phyloP scores from a whole-genome alignment of 805 yeast species.

The Kodamaea restingae region DNA sequence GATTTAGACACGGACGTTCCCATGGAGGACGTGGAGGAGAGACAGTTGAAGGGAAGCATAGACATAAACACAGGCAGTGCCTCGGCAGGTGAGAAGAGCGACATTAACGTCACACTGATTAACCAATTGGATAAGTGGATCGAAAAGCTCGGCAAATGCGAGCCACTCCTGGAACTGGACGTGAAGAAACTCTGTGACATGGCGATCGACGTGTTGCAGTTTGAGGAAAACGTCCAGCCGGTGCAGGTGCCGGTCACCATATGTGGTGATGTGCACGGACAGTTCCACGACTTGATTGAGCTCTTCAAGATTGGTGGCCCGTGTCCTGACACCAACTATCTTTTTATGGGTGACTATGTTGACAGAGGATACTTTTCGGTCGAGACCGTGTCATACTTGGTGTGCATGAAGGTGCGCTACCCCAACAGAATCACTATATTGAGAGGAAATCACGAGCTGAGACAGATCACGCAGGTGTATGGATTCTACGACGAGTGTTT shows the following conservation, averaged over 20 bases:
- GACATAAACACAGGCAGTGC: conserved; percentile 14
- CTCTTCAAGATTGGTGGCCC: conserved; percentile 80
- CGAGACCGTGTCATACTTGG: conserved; percentile 83
- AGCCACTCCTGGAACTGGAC: conserved; percentile 75
- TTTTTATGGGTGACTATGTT: conserved; percentile 66
- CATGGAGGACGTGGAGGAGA: conserved; percentile 72
- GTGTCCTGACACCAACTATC: conserved; percentile 47
- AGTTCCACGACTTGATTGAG: conserved; percentile 92
- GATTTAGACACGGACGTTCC: conserved; percentile 78
- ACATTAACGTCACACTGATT: conserved; percentile 37
- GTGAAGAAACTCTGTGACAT: conserved; percentile 77
- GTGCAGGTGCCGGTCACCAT: conserved; percentile 94
- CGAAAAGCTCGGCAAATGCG: conserved; percentile 71
- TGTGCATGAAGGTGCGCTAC: conserved; percentile 88
- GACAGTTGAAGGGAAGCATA: conserved; percentile 27
- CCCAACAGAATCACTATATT: conserved; percentile 88
- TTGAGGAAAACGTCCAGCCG: conserved; percentile 93
- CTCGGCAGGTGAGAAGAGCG: conserved; percentile 30
- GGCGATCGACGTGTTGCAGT: conserved; percentile 88
- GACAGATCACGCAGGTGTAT: conserved; percentile 94
- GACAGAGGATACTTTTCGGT: conserved; percentile 90
- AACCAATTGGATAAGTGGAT: conserved; percentile 86
- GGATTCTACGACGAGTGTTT: conserved; percentile 95
- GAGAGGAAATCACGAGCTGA: conserved; percentile 92
- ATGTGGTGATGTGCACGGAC: conserved; percentile 97